These are phyloP conservation scores for Copromyces sp. DNA, from an alignment of 495 filamentous ascomycete species.

Conservation along the genomic window DNA sequence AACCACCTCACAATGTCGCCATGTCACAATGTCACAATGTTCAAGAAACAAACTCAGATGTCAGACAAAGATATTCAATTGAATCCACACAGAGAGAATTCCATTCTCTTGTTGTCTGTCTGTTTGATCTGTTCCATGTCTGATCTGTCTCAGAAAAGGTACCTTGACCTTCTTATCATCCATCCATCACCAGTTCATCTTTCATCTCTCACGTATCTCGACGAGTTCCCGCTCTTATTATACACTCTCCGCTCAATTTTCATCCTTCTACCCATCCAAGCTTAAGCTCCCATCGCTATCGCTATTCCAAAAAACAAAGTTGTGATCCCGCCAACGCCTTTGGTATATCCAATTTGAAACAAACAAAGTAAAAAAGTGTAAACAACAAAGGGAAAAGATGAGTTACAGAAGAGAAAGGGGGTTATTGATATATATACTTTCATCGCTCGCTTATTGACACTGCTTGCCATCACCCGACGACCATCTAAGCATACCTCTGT, in stretches of 20 bases:
- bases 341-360: slow-evolving; percentile 15
- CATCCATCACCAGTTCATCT: not conserved
- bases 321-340: slow-evolving; percentile 16
- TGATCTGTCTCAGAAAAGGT: not conserved
- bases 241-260: slow-evolving; percentile 7
- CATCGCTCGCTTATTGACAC: not conserved
- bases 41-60: not conserved
- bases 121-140: not conserved
- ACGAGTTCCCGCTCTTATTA: slow-evolving; percentile 19
- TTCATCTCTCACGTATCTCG: not conserved
- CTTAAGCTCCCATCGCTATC: not conserved
- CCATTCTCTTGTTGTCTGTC: not conserved
- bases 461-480: slow-evolving; percentile 3
- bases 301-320: not conserved
- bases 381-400: slow-evolving; percentile 18
- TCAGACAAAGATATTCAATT: not conserved
- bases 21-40: not conserved
- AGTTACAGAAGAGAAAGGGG: slow-evolving; percentile 14
- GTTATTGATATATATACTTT: not conserved
- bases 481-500: slow-evolving; percentile 28
- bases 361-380: slow-evolving; percentile 4
- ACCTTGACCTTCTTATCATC: not conserved
- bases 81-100: not conserved
- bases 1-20: not conserved
- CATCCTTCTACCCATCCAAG: not conserved